Evolutionary conservation across 164 flowering plant genomes (phyloP).

Genomic region (Warburgia ugandensis): DNA sequence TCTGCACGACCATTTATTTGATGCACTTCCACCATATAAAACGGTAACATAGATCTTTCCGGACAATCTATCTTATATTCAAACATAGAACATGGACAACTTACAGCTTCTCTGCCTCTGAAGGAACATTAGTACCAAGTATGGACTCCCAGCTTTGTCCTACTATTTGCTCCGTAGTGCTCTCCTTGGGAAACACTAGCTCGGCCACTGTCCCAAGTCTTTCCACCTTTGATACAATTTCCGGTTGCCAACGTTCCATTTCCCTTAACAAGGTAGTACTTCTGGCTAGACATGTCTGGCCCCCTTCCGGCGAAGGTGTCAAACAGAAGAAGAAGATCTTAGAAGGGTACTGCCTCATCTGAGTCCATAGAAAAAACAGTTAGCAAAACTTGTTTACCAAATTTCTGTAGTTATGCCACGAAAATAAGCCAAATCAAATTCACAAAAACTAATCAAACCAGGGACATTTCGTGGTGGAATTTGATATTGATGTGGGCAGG

Average conservation of each 20-base stretch:
- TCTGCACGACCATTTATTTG: too few species aligned
- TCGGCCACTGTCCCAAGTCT: background rate
- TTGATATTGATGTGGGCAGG: background rate
- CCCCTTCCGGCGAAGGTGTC: background rate
- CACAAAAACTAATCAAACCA: too few species aligned
- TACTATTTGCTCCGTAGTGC: background rate
- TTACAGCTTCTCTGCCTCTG: background rate
- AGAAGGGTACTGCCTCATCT: background rate
- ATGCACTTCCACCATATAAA: too few species aligned
- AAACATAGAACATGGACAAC: too few species aligned
- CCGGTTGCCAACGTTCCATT: background rate
- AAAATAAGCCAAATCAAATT: too few species aligned
- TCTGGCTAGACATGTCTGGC: background rate
- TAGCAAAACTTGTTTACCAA: too few species aligned
- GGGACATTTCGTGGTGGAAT: constrained; percentile 2
- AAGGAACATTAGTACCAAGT: background rate
- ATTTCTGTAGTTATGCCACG: too few species aligned
- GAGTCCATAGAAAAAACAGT: background rate
- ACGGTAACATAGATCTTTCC: too few species aligned
- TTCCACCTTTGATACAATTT: background rate
- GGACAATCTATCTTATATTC: too few species aligned
- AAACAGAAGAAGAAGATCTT: background rate
- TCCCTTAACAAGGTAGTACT: background rate
- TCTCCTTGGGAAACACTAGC: background rate
- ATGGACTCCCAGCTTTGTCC: background rate